These are phyloP conservation scores for Mallotus repandus DNA, from an alignment of 441 rosid genomes.

Conservation along the genomic window DNA sequence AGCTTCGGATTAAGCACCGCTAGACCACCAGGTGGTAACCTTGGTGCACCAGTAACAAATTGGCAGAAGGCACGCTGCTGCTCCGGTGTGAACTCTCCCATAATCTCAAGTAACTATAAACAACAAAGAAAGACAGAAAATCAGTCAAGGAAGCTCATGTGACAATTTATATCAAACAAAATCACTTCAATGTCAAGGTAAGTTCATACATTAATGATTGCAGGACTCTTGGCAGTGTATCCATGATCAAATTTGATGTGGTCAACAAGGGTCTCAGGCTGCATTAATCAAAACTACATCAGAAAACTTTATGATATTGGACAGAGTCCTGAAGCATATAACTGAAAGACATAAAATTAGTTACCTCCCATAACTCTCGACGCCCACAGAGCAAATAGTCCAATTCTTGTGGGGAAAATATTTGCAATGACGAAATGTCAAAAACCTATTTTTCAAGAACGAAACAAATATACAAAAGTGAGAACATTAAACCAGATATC, in stretches of 20 bases:
- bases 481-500: background rate
- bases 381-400: conserved; percentile 98
- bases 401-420: conserved; percentile 85
- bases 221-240: conserved; percentile 95
- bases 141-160: background rate
- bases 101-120: conserved; percentile 82
- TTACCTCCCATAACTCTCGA: conserved; percentile 98
- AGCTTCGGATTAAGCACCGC: conserved; percentile 95
- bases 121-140: conserved; percentile 17
- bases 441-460: conserved; percentile 63
- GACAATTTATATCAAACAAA: background rate
- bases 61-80: conserved; percentile 98
- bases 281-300: conserved; percentile 28
- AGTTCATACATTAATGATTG: conserved; percentile 62
- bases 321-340: conserved; percentile 1
- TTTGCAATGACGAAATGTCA: conserved; percentile 91
- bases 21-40: conserved; percentile 98
- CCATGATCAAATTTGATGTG: conserved; percentile 99
- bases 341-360: conserved; percentile 10
- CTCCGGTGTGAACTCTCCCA: conserved; percentile 98
- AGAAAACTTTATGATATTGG: conserved; percentile 9
- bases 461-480: conserved; percentile 1
- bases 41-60: conserved; percentile 99
- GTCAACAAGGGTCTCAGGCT: conserved; percentile 89
- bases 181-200: background rate